phyloP scores from a whole-genome alignment of 345 rosid species.

The Crucihimalaya himalaica region DNA sequence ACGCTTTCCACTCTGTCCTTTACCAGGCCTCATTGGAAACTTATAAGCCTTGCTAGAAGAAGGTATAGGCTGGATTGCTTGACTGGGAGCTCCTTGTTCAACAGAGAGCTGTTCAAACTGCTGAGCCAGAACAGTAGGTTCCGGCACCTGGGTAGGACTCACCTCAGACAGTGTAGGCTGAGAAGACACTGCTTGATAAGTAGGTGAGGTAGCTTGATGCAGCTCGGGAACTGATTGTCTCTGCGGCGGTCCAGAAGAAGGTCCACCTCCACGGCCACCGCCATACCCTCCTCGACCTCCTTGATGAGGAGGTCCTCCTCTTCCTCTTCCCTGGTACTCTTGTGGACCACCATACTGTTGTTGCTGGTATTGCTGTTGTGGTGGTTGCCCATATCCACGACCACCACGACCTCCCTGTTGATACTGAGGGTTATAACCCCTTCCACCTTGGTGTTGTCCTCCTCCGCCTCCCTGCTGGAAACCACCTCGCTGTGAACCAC shows the following conservation, averaged over 20 bases:
- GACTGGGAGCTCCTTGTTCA: conserved; percentile 58
- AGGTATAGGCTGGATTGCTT: conserved; percentile 62
- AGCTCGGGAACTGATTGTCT: conserved; percentile 87
- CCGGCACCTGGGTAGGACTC: conserved; percentile 54
- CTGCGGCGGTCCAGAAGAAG: conserved; percentile 56
- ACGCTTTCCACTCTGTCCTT: conserved; percentile 56
- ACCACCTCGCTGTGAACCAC: conserved; percentile 53
- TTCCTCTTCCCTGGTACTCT: conserved; percentile 77
- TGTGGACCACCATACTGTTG: conserved; percentile 54
- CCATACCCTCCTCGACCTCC: conserved; percentile 67
- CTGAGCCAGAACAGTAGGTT: conserved; percentile 43
- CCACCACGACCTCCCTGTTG: conserved; percentile 74
- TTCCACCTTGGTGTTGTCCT: conserved; percentile 54
- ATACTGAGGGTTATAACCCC: conserved; percentile 57
- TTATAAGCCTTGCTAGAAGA: conserved; percentile 74
- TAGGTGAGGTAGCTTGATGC: conserved; percentile 90
- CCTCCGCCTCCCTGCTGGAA: conserved; percentile 51
- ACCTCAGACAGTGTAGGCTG: conserved; percentile 60
- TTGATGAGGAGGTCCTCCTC: conserved; percentile 69
- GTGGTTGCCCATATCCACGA: conserved; percentile 59
- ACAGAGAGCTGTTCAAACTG: conserved; percentile 57
- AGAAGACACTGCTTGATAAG: conserved; percentile 57
- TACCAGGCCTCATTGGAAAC: conserved; percentile 88
- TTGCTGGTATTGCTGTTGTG: conserved; percentile 41
- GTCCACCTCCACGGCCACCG: conserved; percentile 59